phyloP scores from a whole-genome alignment of 768 basidiomycete genomes.

The Boletus reticulatus region DNA sequence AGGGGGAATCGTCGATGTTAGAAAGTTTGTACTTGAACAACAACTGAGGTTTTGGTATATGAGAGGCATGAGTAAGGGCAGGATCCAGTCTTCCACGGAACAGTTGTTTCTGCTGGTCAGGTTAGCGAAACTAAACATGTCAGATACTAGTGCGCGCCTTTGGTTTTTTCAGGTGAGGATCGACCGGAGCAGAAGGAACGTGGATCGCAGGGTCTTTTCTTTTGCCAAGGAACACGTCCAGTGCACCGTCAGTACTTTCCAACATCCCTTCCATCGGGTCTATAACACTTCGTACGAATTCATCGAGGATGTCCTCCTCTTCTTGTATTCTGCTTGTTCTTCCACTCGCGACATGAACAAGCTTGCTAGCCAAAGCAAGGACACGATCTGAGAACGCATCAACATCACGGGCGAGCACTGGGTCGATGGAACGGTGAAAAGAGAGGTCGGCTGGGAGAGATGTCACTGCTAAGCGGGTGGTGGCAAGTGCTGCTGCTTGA shows the following conservation, averaged over 20 bases:
- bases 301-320: conserved; percentile 83
- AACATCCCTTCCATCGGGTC: conserved; percentile 82
- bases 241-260: conserved; percentile 80
- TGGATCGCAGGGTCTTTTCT: conserved; percentile 65
- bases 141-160: conserved; percentile 28
- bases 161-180: conserved; percentile 19
- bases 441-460: conserved; percentile 70
- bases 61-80: conserved; percentile 68
- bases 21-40: conserved; percentile 58
- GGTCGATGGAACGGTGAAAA: conserved; percentile 89
- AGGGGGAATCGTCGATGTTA: conserved; percentile 56
- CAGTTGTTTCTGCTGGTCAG: conserved; percentile 31
- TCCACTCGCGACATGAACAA: conserved; percentile 54
- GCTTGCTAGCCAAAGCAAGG: conserved; percentile 60
- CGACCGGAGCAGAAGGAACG: conserved; percentile 41
- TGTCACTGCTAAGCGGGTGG: conserved; percentile 58
- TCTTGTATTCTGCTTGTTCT: conserved; percentile 41
- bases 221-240: conserved; percentile 76
- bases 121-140: conserved; percentile 4
- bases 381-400: conserved; percentile 69
- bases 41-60: conserved; percentile 81
- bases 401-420: conserved; percentile 61
- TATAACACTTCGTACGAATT: conserved; percentile 74
- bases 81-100: conserved; percentile 51
- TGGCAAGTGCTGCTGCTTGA: conserved; percentile 58